Evolutionary conservation across 495 filamentous ascomycete species (phyloP).

Genomic region (Cudoniella acicularis): DNA sequence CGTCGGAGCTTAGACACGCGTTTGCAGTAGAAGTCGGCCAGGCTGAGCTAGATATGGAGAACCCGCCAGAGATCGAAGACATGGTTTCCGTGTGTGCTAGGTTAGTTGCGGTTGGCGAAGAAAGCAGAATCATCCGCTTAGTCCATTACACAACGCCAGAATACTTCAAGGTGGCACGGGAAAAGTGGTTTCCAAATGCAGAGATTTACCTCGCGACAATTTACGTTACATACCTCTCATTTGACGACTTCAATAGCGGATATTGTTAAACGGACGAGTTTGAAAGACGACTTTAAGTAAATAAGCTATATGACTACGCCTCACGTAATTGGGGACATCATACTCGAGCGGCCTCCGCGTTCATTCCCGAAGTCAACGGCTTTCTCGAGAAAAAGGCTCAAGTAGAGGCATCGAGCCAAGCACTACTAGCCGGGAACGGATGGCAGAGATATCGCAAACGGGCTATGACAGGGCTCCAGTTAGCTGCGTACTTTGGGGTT

Average conservation of each 20-base stretch:
- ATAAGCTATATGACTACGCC: no score
- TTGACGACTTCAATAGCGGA: neutral
- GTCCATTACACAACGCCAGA: conserved; percentile 55
- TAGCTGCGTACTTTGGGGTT: no score
- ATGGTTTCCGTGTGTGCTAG: conserved; percentile 46
- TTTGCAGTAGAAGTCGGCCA: conserved; percentile 21
- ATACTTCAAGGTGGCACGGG: conserved; percentile 42
- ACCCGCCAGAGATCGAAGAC: conserved; percentile 30
- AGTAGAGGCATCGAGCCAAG: no score
- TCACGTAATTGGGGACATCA: no score
- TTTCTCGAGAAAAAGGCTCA: no score
- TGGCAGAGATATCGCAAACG: no score
- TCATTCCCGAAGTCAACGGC: no score
- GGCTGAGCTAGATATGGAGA: conserved; percentile 28
- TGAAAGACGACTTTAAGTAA: no score
- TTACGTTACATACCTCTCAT: conserved; percentile 38
- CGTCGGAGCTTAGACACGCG: conserved; percentile 15
- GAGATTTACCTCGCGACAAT: conserved; percentile 30
- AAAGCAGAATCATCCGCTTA: conserved; percentile 45
- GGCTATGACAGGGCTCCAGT: no score
- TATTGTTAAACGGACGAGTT: no score
- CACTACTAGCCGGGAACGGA: no score
- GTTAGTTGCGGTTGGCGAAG: conserved; percentile 46
- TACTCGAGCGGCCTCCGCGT: no score
- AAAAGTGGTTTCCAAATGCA: conserved; percentile 34